These are phyloP conservation scores for Elongisporangium senticosum DNA, from an alignment of 352 stramenopile genomes.

Conservation along the genomic window DNA sequence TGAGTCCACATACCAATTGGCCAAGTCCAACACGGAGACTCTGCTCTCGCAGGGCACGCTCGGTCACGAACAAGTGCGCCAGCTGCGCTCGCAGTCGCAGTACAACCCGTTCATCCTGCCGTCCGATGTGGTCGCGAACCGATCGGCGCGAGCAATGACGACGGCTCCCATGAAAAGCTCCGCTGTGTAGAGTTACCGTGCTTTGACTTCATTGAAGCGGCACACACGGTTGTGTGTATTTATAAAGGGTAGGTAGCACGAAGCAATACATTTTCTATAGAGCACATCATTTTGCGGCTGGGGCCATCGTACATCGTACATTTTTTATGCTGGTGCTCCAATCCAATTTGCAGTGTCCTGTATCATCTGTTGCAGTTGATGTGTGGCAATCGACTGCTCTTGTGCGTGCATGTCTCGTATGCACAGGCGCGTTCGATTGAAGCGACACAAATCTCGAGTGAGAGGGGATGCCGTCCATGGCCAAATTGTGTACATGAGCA, in stretches of 20 bases:
- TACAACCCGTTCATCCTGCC: conserved; percentile 10
- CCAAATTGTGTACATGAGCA: background rate
- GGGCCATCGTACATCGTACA: background rate
- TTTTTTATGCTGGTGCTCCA: background rate
- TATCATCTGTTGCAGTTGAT: background rate
- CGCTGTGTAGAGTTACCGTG: background rate
- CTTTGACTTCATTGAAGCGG: background rate
- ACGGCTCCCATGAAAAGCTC: background rate
- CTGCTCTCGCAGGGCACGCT: conserved; percentile 21
- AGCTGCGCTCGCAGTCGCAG: conserved; percentile 13
- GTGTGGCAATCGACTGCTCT: background rate
- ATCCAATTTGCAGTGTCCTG: background rate
- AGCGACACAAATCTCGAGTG: background rate
- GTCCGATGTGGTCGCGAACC: conserved; percentile 8
- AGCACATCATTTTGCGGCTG: background rate
- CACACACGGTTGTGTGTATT: background rate
- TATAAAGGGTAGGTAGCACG: background rate
- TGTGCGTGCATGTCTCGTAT: background rate
- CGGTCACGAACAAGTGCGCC: conserved; percentile 2
- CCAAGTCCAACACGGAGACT: conserved; percentile 47
- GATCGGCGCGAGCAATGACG: conserved; percentile 8
- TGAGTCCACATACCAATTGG: conserved; percentile 64
- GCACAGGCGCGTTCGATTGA: background rate
- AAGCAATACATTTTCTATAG: background rate
- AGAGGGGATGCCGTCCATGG: too few species aligned